These are phyloP conservation scores for Auricularia auricula-judae DNA, from an alignment of 768 basidiomycete genomes.

Conservation along the genomic window DNA sequence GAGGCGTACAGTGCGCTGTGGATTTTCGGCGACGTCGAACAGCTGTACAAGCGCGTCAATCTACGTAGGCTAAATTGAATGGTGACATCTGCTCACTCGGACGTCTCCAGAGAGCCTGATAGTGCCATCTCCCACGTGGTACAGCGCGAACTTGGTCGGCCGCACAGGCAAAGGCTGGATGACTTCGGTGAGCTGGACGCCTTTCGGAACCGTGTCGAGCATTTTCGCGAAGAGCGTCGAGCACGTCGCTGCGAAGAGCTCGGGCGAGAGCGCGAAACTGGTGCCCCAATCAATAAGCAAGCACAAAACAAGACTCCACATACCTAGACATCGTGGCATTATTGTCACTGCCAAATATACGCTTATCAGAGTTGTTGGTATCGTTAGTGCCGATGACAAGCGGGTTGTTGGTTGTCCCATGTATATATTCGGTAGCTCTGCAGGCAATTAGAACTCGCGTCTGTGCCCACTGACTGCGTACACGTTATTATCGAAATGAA, in stretches of 20 bases:
- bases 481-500: conserved; percentile 6
- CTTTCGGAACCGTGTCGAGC: conserved; percentile 37
- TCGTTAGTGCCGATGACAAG: conserved; percentile 24
- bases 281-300: not conserved
- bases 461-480: conserved; percentile 27
- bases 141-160: not conserved
- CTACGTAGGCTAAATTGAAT: not conserved
- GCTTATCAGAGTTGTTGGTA: conserved; percentile 28
- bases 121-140: not conserved
- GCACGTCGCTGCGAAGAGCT: conserved; percentile 29
- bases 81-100: not conserved
- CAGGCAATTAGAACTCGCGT: conserved; percentile 14
- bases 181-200: conserved; percentile 34
- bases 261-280: conserved; percentile 20
- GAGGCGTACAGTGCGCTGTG: conserved; percentile 16
- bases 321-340: conserved; percentile 32
- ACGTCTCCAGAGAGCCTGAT: not conserved
- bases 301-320: not conserved
- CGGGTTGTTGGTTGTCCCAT: conserved; percentile 28
- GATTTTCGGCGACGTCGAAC: no score
- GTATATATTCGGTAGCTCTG: conserved; percentile 32
- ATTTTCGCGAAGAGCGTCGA: conserved; percentile 30
- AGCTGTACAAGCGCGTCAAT: no score
- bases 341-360: conserved; percentile 28
- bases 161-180: conserved; percentile 5